Percentiles rank a stretch among this genome's conserved stretches.
These are phyloP conservation scores for Hirschfeldia incana DNA, from an alignment of 345 rosid species.

Conservation along the genomic window DNA sequence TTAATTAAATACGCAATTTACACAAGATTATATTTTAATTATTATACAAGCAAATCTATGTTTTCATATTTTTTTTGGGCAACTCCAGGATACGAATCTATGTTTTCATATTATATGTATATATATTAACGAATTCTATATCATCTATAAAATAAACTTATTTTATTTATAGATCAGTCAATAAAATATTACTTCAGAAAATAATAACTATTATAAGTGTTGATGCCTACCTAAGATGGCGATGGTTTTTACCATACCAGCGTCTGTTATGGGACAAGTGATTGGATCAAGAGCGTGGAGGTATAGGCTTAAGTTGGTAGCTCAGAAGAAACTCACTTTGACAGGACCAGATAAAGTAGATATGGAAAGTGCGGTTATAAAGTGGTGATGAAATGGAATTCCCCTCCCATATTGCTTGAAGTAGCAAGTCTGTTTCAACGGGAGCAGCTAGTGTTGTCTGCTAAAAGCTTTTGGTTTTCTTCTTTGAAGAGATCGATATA, in stretches of 20 bases:
- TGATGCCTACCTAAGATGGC: slow-evolving; percentile 97
- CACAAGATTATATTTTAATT: no score
- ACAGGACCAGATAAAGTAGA: not conserved
- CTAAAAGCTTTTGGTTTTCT: slow-evolving; percentile 25
- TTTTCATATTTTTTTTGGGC: no score
- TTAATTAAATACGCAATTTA: no score
- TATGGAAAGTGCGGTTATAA: slow-evolving; percentile 35
- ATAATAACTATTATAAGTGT: no score
- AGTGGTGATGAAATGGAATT: slow-evolving; percentile 40
- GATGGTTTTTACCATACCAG: slow-evolving; percentile 90
- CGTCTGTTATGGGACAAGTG: slow-evolving; percentile 80
- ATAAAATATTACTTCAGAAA: no score
- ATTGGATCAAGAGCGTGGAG: slow-evolving; percentile 98
- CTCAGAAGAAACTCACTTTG: slow-evolving; percentile 39
- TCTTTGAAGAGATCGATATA: no score
- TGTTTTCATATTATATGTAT: no score
- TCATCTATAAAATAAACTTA: no score
- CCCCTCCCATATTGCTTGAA: slow-evolving; percentile 22
- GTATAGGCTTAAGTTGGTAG: slow-evolving; percentile 56
- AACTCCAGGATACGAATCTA: no score
- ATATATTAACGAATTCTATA: no score
- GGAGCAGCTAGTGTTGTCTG: slow-evolving; percentile 37
- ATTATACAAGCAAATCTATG: no score
- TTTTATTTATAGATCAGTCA: no score
- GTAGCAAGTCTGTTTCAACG: slow-evolving; percentile 32